Base-by-base conservation (phyloP, 352 stramenopile genomes). In the Phytopythium delawarense region DNA sequence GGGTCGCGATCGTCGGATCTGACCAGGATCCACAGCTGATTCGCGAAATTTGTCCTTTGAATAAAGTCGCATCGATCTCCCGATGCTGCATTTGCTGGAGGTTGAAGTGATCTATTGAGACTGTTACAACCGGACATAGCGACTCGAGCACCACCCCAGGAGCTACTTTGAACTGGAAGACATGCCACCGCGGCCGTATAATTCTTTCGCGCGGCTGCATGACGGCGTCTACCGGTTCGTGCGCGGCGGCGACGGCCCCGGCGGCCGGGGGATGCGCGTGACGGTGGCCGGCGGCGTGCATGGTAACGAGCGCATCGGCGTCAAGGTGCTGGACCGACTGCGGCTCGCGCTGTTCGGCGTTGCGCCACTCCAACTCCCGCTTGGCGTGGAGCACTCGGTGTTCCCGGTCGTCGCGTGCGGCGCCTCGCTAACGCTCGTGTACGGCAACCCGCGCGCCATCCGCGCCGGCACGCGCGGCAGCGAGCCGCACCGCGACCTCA, bases 301-400 rank as follows among this genome's bases (percentile, higher is more conserved):
- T 51, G 81, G 84, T 61, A 93, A 93, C 70, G 79, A 91, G 66
- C 76, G 78, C 57, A 88, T 89, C 60, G 83, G 81, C 48, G 75
- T 85, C 16, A 60, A 74, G 28, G 79, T 91, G 46, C 65, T 91
- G 34, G 81, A 93, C 60, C 54, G 62, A 34, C 73, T 91, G 65
- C 78, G 75, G 7, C 69, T 81, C 30, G 73, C 69, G 59, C 55
- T 89, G 52, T 61, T 88, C 18, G 44, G 67, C 20, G 62, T 53
- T 11, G 61, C 66, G 3, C 71, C 68, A 13, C 53, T 76, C 30
- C 55, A 32, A 32, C 28, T 32, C 28, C 28, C 28, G 28, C 28
- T 32, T 3, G 28, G 28, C 5, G 28, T 32, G 28, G 28, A 32
- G 28, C 28, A 32, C 28, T 3, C 28, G 28, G 50, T 64, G n/a